Evolutionary conservation across 208 protist genomes (phyloP), one percentile per base, ranked within the genome.

Genomic region (Herpetomonas tarakana): DNA sequence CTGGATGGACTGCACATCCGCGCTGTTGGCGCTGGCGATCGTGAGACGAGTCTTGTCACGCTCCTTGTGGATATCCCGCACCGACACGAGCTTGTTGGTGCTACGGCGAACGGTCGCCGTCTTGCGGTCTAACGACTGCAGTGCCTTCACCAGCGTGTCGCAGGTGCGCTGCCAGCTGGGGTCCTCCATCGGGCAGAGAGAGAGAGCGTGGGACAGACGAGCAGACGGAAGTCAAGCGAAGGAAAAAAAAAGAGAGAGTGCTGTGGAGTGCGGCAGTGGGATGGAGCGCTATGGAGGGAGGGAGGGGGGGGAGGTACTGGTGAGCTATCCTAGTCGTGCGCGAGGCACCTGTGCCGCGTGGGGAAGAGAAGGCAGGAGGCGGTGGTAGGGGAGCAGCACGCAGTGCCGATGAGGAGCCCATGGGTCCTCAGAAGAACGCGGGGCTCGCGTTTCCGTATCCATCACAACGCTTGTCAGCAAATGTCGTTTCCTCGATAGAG

Each of bases 91-190:
- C 58, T 91, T 89, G 51, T 84, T 92, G 0, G 86, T 88, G 59
- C 83, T 89, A 30, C 86, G 81, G 12, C 78, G 76, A 52, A 96
- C 86, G 12, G 63, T 35, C 9, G 73, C 67, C 1, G 74, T 91
- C 50, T 80, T 83, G 44, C 81, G 73, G 25, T 92, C 84, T 0
- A 96, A 53, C 3, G 71, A 61, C 28, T 83, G 79, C 35, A 93
- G 58, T 9, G 86, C 71, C 39, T 75, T 58, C 18, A 68, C 58
- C 44, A 96, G 68, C 29, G 76, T 39, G 35, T 91, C 81, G 56
- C 86, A 93, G 56, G 74, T 88, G 0, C 86, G 68, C 30, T 64
- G 55, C 86, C 84, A 93, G 45, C 80, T 91, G 7, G 84, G 78
- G 49, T 90, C 83, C 14, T 81, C 73, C 78, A 80, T 84, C 14